Conservation (phyloP, 176 grass and related monocot genomes). For the Hordeum vulgare region DNA sequence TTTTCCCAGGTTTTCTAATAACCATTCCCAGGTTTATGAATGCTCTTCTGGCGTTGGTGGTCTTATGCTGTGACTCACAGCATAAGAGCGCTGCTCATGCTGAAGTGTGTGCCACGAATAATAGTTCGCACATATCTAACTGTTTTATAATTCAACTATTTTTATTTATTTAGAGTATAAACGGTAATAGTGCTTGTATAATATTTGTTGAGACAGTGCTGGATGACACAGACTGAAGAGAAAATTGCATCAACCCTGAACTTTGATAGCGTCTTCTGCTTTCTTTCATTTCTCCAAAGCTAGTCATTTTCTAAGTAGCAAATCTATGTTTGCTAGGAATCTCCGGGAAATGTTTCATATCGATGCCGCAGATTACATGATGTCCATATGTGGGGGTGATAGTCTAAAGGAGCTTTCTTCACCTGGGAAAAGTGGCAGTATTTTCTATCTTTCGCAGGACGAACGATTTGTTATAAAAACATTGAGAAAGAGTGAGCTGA, state of each 20-base stretch:
- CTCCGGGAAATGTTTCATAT: slow-evolving; percentile 99
- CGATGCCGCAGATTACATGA: slow-evolving; percentile 99
- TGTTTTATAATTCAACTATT: background rate
- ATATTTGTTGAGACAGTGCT: background rate
- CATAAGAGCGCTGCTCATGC: background rate
- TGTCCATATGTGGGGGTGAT: slow-evolving; percentile 97
- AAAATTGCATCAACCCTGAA: background rate
- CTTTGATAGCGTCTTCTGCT: background rate
- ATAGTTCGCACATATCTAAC: background rate
- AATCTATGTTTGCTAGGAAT: slow-evolving; percentile 49
- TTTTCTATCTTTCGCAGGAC: slow-evolving; percentile 97
- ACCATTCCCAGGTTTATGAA: too few relatives aligned
- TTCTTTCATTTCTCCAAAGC: background rate
- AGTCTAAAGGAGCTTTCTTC: slow-evolving; percentile 97
- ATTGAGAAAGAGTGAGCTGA: slow-evolving; percentile 78
- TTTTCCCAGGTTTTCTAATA: too few relatives aligned
- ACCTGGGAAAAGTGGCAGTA: slow-evolving; percentile 97
- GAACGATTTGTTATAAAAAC: slow-evolving; percentile 99
- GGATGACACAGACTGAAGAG: background rate
- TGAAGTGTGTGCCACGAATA: background rate
- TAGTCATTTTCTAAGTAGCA: slow-evolving; percentile 9
- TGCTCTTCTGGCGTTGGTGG: too few relatives aligned
- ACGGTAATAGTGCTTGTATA: background rate
- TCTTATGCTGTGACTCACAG: too few relatives aligned
- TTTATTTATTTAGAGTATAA: background rate